Evolutionary conservation across 192 early-diverging fungal genomes (phyloP).

Genomic region (Haplosporangium gracile): DNA sequence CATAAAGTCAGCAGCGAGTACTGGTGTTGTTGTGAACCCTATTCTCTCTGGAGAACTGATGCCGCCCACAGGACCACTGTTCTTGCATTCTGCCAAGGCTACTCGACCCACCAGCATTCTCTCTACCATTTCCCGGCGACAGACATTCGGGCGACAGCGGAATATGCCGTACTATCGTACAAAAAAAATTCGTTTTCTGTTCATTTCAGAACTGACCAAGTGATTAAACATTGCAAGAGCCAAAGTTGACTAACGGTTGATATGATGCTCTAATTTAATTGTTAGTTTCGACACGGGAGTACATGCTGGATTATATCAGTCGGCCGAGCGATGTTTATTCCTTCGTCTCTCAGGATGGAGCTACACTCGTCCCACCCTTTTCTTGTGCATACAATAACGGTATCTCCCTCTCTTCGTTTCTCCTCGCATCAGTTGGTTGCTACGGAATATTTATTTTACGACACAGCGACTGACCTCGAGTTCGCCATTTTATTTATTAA

Average conservation of each 20-base stretch:
- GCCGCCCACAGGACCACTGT: conserved; percentile 12
- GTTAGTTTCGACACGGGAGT: conserved; percentile 29
- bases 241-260: not conserved
- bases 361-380: conserved; percentile 44
- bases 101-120: conserved; percentile 11
- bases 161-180: conserved; percentile 41
- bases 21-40: not conserved
- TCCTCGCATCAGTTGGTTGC: not conserved
- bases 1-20: not conserved
- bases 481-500: not conserved
- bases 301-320: conserved; percentile 41
- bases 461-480: not conserved
- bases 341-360: conserved; percentile 36
- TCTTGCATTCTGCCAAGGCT: conserved; percentile 23
- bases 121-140: conserved; percentile 16
- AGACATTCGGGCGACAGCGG: conserved; percentile 18
- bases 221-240: not conserved
- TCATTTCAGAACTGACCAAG: not conserved
- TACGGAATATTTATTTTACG: not conserved
- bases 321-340: conserved; percentile 42
- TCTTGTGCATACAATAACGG: conserved; percentile 53
- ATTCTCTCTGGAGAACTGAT: not conserved
- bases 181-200: too few species aligned
- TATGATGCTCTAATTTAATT: not conserved
- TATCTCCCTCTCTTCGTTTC: not conserved